These are phyloP conservation scores for Orbilia oligospora DNA, from an alignment of 2,329 filamentous ascomycete genomes.

Conservation along the genomic window DNA sequence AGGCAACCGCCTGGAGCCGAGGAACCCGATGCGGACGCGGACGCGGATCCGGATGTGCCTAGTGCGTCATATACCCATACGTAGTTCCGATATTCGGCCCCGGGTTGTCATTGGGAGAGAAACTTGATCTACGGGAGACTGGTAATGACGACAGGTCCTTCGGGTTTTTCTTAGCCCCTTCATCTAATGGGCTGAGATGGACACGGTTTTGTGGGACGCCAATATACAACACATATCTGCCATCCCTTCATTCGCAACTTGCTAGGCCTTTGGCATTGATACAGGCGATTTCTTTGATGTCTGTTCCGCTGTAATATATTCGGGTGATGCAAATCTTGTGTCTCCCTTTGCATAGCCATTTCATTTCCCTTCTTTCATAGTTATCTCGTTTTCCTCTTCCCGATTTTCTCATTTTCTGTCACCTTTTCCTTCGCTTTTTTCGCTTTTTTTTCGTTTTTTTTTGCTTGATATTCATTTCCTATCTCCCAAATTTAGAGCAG, in stretches of 20 bases:
- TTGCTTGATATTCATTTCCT: slow-evolving; percentile 61
- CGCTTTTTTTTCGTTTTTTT: slow-evolving; percentile 38
- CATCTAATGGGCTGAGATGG: background rate
- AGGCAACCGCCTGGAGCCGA: slow-evolving; percentile 62
- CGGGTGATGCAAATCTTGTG: slow-evolving; percentile 34
- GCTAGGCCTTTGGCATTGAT: slow-evolving; percentile 18
- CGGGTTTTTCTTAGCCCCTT: background rate
- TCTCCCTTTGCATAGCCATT: slow-evolving; percentile 51
- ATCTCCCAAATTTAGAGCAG: slow-evolving; percentile 60
- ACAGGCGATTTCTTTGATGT: slow-evolving; percentile 3
- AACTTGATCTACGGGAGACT: background rate
- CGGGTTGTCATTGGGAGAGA: background rate
- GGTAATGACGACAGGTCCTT: background rate
- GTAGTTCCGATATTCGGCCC: slow-evolving; percentile 6
- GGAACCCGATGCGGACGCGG: slow-evolving; percentile 64
- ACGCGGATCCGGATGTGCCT: slow-evolving; percentile 64
- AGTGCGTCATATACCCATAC: slow-evolving; percentile 63
- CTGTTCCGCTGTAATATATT: slow-evolving; percentile 55
- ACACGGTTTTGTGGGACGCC: background rate
- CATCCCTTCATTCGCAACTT: slow-evolving; percentile 10
- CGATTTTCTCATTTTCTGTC: slow-evolving; percentile 33
- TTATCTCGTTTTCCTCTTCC: slow-evolving; percentile 33
- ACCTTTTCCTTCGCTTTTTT: slow-evolving; percentile 43
- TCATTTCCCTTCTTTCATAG: slow-evolving; percentile 21
- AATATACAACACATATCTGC: background rate